Base-by-base conservation (phyloP, 768 basidiomycete genomes). In the Kwoniella pini region DNA sequence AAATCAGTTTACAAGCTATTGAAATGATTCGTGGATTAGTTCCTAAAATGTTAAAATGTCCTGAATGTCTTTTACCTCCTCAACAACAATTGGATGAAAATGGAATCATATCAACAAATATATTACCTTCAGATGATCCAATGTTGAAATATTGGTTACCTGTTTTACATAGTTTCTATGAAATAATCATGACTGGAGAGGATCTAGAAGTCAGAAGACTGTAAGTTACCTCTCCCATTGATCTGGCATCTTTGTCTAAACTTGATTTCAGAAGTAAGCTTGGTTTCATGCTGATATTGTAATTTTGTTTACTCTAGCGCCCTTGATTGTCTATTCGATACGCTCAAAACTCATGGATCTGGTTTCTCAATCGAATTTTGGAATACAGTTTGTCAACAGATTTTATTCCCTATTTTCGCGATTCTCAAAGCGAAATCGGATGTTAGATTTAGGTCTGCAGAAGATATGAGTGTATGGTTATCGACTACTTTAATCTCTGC, bases 401-500 rank as follows among this genome's bases (percentile, higher is more conserved):
- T 98, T 39, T 84, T 99, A 43, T 98, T 99, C 84, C 96, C 96
- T 0, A 98, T 99, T 65, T 99, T 99, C 75, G 90, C 93, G 0
- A 91, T 98, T 46, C 82, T 99, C 39, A 91, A 91, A 70, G 94
- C 91, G 15, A 90, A 87, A 68, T 89, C 92, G 79, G 95, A 96
- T 75, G 77, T 67, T 28, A 43, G 95, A 19, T 98, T 97, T 81
- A 89, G 84, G 77, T 94, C 92, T 4, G 92, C 96, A 71, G 96
- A 98, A 74, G 96, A 98, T 69, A 95, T 98, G 92, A 96, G 92
- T 70, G 93, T 99, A 26, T 99, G 96, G 96, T 80, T 99, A 45
- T 97, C 93, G 24, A 96, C 96, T 13, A 99, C 96, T 2, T 93
- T 99, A 90, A 96, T 98, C 50, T 93, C 97, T 75, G 96, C 96